These are phyloP conservation scores for Amylostereum areolatum DNA, from an alignment of 1,284 basidiomycete species.

Conservation along the genomic window DNA sequence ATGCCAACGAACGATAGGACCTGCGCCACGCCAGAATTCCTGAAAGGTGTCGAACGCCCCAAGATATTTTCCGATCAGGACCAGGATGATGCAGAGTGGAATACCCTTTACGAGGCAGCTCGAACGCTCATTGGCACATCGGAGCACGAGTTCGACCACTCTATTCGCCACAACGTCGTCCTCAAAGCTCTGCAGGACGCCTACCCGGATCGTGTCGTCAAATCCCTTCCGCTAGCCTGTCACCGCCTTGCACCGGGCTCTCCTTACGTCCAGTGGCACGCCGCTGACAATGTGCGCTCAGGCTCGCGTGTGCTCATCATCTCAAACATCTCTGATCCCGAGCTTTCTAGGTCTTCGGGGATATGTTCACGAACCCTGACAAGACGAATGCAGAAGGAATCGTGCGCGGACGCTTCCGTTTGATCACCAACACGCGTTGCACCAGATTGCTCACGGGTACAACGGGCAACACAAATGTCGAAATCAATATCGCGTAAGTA, in stretches of 20 bases:
- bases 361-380: too few relatives aligned
- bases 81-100: conserved; percentile 13
- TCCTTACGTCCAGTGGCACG: conserved; percentile 24
- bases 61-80: conserved; percentile 5
- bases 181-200: conserved; percentile 15
- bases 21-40: conserved; percentile 21
- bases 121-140: conserved; percentile 19
- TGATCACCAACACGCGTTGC: conserved; percentile 17
- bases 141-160: conserved; percentile 17
- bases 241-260: conserved; percentile 14
- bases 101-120: conserved; percentile 18
- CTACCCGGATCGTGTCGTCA: conserved; percentile 12
- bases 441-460: conserved; percentile 2
- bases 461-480: not conserved
- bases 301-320: too few relatives aligned
- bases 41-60: conserved; percentile 10
- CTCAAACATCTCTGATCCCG: not conserved
- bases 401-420: conserved; percentile 7
- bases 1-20: conserved; percentile 14
- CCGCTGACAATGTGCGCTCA: conserved; percentile 15
- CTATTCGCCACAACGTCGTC: conserved; percentile 24
- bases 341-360: not conserved
- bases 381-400: too few relatives aligned
- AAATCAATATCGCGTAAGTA: not conserved
- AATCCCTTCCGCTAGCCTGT: conserved; percentile 22